Base-by-base conservation (phyloP, 2,329 filamentous ascomycete species). In the Fusarium abutilonis region DNA sequence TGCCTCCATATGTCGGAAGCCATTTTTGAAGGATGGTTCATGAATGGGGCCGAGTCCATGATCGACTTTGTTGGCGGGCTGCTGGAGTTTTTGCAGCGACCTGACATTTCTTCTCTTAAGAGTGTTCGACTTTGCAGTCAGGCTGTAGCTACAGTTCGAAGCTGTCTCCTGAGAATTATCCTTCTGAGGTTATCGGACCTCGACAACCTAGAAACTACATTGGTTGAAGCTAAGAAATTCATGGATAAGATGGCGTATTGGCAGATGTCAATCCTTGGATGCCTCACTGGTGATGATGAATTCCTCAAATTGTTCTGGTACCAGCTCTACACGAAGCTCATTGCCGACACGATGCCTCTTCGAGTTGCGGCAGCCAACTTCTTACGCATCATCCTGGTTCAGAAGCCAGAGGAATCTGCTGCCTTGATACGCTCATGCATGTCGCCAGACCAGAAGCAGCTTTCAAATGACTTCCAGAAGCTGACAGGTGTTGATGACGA, bases 1-100 rank as follows among this genome's bases (percentile, higher is more conserved):
- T 87, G 89, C 29, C 80, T 86, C 3, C 92, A 98, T 71, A 85
- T 98, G 73, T 86, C 90, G 1, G 95, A 99, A 74, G 91, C 92
- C 6, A 89, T 97, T 11, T 97, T 95, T 66, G 95, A 98, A 76
- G 95, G 95, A 14, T 97, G 93, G 92, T 98, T 98, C 71, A 86
- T 97, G 62, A 89, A 95, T 64, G 94, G 94, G 1, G 91, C 91
- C 1, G 90, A 93, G 67, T 83, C 87, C 4, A 84, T 95, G 67
- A 83, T 98, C 29, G 93, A 98, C 69, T 96, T 97, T 69, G 85
- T 89, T 4, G 95, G 94, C 2, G 88, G 89, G 49, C 77, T 97
- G 7, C 77, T 99, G 7, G 95, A 99, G 73, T 94, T 96, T 70
- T 80, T 99, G 4, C 92, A 97, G 72, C 86, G 91, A 9, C 90